These are phyloP conservation scores for Schizothecium vesticola DNA, from an alignment of 495 filamentous ascomycete species.

Conservation along the genomic window DNA sequence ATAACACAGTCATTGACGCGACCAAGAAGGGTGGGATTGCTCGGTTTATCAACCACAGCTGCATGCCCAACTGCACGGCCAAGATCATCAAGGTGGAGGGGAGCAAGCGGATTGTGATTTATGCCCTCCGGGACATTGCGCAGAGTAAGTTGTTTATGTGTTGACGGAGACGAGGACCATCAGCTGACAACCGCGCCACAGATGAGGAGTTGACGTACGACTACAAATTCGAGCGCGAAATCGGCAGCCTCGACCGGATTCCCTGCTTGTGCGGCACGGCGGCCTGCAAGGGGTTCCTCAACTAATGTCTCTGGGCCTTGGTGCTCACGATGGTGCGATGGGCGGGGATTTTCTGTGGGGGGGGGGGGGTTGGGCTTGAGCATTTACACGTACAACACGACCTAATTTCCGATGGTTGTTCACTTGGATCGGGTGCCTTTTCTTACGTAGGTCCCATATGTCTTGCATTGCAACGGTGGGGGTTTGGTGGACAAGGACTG, in stretches of 20 bases:
- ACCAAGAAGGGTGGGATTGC: constrained; percentile 98
- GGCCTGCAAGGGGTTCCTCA: constrained; percentile 97
- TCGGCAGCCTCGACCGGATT: constrained; percentile 89
- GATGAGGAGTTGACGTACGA: constrained; percentile 99
- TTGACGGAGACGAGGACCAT: not conserved
- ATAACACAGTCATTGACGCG: constrained; percentile 94
- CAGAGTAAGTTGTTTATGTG: constrained; percentile 63
- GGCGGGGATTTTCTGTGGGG: not conserved
- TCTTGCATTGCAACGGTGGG: constrained; percentile 9
- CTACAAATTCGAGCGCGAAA: constrained; percentile 98
- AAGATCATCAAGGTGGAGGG: constrained; percentile 99
- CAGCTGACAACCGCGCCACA: constrained; percentile 49
- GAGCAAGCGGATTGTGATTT: constrained; percentile 98
- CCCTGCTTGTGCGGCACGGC: constrained; percentile 94
- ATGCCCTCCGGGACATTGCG: constrained; percentile 88
- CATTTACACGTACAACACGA: constrained; percentile 8
- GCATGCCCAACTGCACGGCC: constrained; percentile 95
- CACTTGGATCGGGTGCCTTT: constrained; percentile 5
- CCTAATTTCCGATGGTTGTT: constrained; percentile 6
- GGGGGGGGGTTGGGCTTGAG: not conserved
- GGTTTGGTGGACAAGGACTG: constrained; percentile 1
- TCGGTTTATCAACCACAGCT: constrained; percentile 98
- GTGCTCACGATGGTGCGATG: not conserved
- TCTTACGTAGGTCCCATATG: constrained; percentile 1
- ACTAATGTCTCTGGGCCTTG: constrained; percentile 47